Percentiles rank a stretch among this genome's conserved stretches.
phyloP scores from a whole-genome alignment of 352 stramenopile species.

The Phytophthora meadii region DNA sequence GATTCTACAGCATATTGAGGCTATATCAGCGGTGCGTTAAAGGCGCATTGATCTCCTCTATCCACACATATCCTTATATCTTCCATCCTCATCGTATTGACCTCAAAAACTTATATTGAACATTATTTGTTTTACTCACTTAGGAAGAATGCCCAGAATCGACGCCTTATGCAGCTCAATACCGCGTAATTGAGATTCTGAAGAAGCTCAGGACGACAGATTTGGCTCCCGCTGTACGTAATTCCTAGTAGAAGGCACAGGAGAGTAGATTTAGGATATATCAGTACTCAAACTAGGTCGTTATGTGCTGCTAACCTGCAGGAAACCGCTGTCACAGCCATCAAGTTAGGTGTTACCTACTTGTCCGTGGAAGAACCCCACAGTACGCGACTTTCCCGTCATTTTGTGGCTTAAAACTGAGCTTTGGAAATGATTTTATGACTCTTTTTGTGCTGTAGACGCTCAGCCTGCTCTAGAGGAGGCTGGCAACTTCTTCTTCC shows the following conservation, averaged over 20 bases:
- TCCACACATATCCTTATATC: neutral
- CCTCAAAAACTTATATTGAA: neutral
- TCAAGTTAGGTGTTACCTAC: conserved; percentile 54
- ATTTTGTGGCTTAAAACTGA: too few species aligned
- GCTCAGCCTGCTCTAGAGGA: conserved; percentile 62
- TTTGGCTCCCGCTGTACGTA: conserved; percentile 38
- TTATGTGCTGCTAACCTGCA: conserved; percentile 18
- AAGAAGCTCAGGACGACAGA: conserved; percentile 55
- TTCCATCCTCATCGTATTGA: neutral
- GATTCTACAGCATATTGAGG: conserved; percentile 40
- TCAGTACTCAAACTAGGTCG: neutral
- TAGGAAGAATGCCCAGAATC: conserved; percentile 54
- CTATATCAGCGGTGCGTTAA: conserved; percentile 36
- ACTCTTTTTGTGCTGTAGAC: conserved; percentile 34
- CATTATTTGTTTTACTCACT: neutral
- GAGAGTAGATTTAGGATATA: neutral
- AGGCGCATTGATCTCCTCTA: neutral
- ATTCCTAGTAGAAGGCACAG: neutral
- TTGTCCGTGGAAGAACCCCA: conserved; percentile 71
- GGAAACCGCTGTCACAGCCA: conserved; percentile 38
- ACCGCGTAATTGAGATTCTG: conserved; percentile 62
- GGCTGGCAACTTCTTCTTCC: conserved; percentile 48
- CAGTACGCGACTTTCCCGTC: conserved; percentile 35
- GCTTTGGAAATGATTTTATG: neutral
- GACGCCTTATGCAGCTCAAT: conserved; percentile 57